Base-by-base conservation (phyloP, 352 stramenopile species). In the Pythium sukuiense region DNA sequence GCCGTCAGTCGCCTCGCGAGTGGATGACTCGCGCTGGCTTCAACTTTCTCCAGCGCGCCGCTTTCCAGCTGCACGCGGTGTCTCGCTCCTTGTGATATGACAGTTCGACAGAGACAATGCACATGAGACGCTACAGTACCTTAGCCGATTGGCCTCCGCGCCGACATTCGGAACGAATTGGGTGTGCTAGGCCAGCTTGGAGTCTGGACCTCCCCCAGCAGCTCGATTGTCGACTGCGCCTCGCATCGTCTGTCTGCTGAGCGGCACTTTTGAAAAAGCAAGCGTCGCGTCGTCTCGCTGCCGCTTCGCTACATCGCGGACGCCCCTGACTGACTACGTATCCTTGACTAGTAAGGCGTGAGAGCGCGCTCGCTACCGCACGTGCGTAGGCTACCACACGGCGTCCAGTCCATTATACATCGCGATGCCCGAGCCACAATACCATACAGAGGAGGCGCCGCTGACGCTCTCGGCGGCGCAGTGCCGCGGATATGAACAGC, bases 401-500 rank as follows among this genome's bases (percentile, higher is more conserved):
- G 35, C 35, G 35, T 41, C 11, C 35, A 41, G 24, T 49, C n/a
- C 41, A 26, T 49, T 49, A 26, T 6, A 26, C 16, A 26, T 18
- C 41, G 41, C 29, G 50, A 41, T 56, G 14, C 50, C 50, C 48
- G 48, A 35, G 20, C 48, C 24, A 14, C 26, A 52, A 6, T 6
- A 52, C 18, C 18, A 35, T 24, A 33, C 48, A 7, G 24, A 55
- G 18, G 18, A 53, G n/a, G 16, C 52, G 14, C 30, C 57, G 29
- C 41, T 48, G 20, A 27, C 24, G 16, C 55, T 63, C 1, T 29
- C 55, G 55, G 24, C 29, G 4, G 3, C 58, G 37, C 59, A 59
- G 41, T 14, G 43, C 24, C 48, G 41, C 20, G 33, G 32, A 14
- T 66, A 55, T 30, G 49, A 59, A 33, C 59, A 59, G 24, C 27